These are phyloP conservation scores for Pueraria montana DNA, from an alignment of 306 rosid genomes.

Conservation along the genomic window DNA sequence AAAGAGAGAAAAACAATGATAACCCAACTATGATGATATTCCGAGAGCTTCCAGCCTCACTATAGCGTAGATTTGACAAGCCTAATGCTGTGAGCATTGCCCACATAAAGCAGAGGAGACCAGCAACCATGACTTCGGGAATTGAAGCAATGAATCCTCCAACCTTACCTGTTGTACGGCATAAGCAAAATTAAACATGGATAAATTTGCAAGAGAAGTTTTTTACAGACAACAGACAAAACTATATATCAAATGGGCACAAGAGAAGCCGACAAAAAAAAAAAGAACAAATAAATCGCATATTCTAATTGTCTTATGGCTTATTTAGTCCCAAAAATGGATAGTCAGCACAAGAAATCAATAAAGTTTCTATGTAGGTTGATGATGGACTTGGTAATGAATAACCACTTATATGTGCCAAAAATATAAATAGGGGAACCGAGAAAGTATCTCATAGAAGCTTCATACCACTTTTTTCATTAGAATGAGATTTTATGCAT, in stretches of 20 bases:
- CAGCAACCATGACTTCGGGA: slow-evolving; percentile 98
- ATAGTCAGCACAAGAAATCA: slow-evolving; percentile 4
- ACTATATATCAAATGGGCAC: neutral
- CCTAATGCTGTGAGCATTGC: slow-evolving; percentile 97
- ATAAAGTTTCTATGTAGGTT: neutral
- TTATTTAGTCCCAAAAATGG: neutral
- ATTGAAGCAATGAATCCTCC: slow-evolving; percentile 98
- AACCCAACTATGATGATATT: slow-evolving; percentile 95
- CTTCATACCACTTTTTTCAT: neutral
- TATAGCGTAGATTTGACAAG: slow-evolving; percentile 95
- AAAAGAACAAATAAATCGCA: slow-evolving; percentile 52
- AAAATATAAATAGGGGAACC: neutral
- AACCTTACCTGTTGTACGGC: slow-evolving; percentile 76
- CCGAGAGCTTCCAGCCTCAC: slow-evolving; percentile 99
- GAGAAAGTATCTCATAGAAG: slow-evolving; percentile 17
- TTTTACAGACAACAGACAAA: neutral
- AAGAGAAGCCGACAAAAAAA: slow-evolving; percentile 55
- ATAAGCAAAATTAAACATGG: slow-evolving; percentile 34
- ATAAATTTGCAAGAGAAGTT: slow-evolving; percentile 1
- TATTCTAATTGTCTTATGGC: neutral
- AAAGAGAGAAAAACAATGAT: slow-evolving; percentile 92
- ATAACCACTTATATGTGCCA: neutral
- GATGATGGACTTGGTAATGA: slow-evolving; percentile 12
- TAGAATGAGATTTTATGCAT: slow-evolving; percentile 12
- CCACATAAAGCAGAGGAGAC: slow-evolving; percentile 98